A percentile compares a stretch with the other conserved stretches of the same genome.
These are phyloP conservation scores for Sporothrix brunneoviolacea DNA, from an alignment of 2,329 filamentous ascomycete genomes.

Conservation along the genomic window DNA sequence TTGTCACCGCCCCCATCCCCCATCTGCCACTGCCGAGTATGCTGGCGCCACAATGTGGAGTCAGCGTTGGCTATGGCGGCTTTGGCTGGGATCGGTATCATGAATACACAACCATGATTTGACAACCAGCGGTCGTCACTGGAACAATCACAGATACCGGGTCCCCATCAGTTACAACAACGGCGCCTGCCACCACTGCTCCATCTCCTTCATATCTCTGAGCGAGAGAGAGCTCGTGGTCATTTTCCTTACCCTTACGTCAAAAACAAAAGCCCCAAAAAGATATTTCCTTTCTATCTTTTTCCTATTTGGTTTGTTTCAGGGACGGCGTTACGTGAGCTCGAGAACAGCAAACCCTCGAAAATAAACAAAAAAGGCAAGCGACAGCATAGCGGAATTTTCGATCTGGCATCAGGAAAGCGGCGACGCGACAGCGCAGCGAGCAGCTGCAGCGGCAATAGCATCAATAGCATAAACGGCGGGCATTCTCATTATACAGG, in stretches of 20 bases:
- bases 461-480: conserved; percentile 2
- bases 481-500: conserved; percentile 6
- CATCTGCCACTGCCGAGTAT: conserved; percentile 79
- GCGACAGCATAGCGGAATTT: conserved; percentile 2
- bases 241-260: background rate
- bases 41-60: conserved; percentile 77
- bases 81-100: conserved; percentile 85
- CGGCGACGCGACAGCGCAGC: conserved; percentile 17
- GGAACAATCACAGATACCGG: conserved; percentile 29
- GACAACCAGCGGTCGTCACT: conserved; percentile 53
- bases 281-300: background rate
- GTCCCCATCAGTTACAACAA: conserved; percentile 41
- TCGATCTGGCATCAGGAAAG: conserved; percentile 19
- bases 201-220: conserved; percentile 1
- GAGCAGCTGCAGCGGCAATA: conserved; percentile 4
- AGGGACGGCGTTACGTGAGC: conserved; percentile 17
- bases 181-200: conserved; percentile 16
- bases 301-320: conserved; percentile 14
- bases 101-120: conserved; percentile 83
- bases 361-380: conserved; percentile 1
- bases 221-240: background rate
- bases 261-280: conserved; percentile 1
- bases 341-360: background rate
- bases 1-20: conserved; percentile 66
- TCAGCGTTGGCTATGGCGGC: conserved; percentile 65